Base-by-base conservation (phyloP, 345 rosid genomes). In the Lenwebbia sp. region DNA sequence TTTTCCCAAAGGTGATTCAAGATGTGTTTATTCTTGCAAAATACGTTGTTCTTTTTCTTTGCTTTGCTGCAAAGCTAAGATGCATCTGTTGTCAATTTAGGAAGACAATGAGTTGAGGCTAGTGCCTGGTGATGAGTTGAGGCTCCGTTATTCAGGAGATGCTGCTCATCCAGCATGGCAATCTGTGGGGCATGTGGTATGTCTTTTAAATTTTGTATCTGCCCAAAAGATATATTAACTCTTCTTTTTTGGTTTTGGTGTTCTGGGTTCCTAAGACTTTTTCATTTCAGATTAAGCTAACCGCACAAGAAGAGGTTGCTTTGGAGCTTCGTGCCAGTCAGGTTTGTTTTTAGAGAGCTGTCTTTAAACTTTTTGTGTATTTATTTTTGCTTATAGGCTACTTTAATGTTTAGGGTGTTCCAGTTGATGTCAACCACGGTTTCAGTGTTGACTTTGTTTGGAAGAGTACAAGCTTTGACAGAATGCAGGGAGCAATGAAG, bases 401-500 rank as follows among this genome's bases (percentile, higher is more conserved):
- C 70, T 88, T 54, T n/a, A 87, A 28, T 87, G 82, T 88, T 82
- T 89, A 98, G 99, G 99, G 99, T 41, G 99, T 93, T 89, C 99
- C 99, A 84, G 94, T 94, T 86, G 99, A 98, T 85, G 90, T 96
- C 87, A 95, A 89, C 90, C 99, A 98, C 89, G 99, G 99, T 54
- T 93, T 95, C 58, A 95, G 98, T 91, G 99, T 98, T 88, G 99
- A 98, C 91, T 98, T 98, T 92, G 99, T 98, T 49, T 96, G 99
- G 99, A 96, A 98, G 92, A 98, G 99, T 89, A 98, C 99, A 54
- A 98, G 99, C 89, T 98, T 98, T 92, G 99, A 98, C 89, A 91
- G 99, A 86, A 95, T 95, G 99, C 99, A 98, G 88, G 99, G 98
- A 54, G 99, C 99, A 83, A 95, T 98, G 99, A 96, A 98, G 92